Percentiles rank a stretch among this genome's conserved stretches.
These are phyloP conservation scores for Cladosporium sp. DNA, from an alignment of 2,329 filamentous ascomycete species.

Conservation along the genomic window DNA sequence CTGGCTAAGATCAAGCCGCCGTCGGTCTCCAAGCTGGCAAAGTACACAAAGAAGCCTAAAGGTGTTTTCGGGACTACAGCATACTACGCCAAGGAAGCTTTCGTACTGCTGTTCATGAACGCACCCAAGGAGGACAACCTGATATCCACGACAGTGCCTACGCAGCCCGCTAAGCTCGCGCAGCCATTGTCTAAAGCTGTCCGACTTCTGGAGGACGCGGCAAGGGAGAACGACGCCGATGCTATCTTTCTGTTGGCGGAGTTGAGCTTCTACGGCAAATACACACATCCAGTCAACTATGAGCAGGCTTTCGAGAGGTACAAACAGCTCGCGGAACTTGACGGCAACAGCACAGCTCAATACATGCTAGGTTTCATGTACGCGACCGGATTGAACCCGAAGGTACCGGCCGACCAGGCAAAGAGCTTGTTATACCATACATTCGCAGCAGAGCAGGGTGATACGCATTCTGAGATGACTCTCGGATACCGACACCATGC, in stretches of 20 bases:
- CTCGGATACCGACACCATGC: slow-evolving; percentile 81
- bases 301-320: slow-evolving; percentile 79
- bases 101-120: slow-evolving; percentile 67
- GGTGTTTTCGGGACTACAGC: slow-evolving; percentile 59
- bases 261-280: slow-evolving; percentile 97
- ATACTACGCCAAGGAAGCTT: slow-evolving; percentile 64
- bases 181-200: slow-evolving; percentile 60
- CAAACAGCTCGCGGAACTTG: slow-evolving; percentile 69
- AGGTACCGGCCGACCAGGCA: slow-evolving; percentile 82
- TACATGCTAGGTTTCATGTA: slow-evolving; percentile 97
- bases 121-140: slow-evolving; percentile 53
- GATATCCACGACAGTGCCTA: slow-evolving; percentile 33
- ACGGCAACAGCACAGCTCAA: slow-evolving; percentile 89
- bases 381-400: slow-evolving; percentile 83
- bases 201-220: slow-evolving; percentile 60
- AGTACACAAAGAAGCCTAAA: slow-evolving; percentile 52
- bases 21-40: slow-evolving; percentile 43
- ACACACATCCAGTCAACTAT: slow-evolving; percentile 81
- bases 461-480: slow-evolving; percentile 90
- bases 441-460: slow-evolving; percentile 81
- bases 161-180: slow-evolving; percentile 48
- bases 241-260: slow-evolving; percentile 88
- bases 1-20: slow-evolving; percentile 47
- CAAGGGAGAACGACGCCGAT: slow-evolving; percentile 65
- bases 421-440: slow-evolving; percentile 92